A percentile compares a stretch with the other conserved stretches of the same genome.
Evolutionary conservation across 2,329 filamentous ascomycete species (phyloP).

Genomic region (Fragosphaeria purpurea): DNA sequence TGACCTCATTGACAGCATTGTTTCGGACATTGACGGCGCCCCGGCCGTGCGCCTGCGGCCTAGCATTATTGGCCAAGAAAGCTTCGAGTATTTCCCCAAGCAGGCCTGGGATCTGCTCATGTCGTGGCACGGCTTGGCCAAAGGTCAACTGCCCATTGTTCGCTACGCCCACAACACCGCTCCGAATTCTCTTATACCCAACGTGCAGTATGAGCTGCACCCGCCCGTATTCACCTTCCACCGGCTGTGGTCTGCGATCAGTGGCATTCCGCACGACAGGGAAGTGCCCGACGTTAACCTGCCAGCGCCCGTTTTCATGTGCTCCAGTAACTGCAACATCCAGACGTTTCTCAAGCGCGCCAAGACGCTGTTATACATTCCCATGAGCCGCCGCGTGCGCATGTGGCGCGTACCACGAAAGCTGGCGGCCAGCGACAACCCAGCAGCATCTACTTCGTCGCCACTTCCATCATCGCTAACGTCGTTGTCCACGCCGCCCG

Average conservation of each 20-base stretch:
- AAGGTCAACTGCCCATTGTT: constrained; percentile 60
- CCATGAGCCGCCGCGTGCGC: constrained; percentile 62
- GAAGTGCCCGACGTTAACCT: constrained; percentile 50
- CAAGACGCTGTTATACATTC: constrained; percentile 60
- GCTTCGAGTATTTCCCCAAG: constrained; percentile 67
- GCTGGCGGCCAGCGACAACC: constrained; percentile 21
- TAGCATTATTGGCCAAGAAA: constrained; percentile 54
- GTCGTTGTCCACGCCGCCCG: constrained; percentile 18
- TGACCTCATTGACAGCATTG: constrained; percentile 59
- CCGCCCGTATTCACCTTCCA: constrained; percentile 79
- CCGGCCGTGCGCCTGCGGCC: constrained; percentile 65
- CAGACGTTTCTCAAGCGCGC: constrained; percentile 66
- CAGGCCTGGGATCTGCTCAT: constrained; percentile 74
- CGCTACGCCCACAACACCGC: constrained; percentile 71
- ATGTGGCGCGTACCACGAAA: constrained; percentile 57
- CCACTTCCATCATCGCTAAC: background rate
- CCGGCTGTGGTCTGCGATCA: constrained; percentile 58
- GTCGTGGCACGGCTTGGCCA: constrained; percentile 69
- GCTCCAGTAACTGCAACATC: constrained; percentile 59
- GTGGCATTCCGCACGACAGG: constrained; percentile 46
- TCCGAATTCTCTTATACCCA: constrained; percentile 44
- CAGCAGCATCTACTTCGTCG: background rate
- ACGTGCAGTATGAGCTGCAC: constrained; percentile 72
- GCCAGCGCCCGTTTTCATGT: constrained; percentile 55
- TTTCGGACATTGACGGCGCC: constrained; percentile 37